A percentile compares a stretch with the other conserved stretches of the same genome.
phyloP scores from a whole-genome alignment of 805 yeast species.

The Ogataea zsoltii region DNA sequence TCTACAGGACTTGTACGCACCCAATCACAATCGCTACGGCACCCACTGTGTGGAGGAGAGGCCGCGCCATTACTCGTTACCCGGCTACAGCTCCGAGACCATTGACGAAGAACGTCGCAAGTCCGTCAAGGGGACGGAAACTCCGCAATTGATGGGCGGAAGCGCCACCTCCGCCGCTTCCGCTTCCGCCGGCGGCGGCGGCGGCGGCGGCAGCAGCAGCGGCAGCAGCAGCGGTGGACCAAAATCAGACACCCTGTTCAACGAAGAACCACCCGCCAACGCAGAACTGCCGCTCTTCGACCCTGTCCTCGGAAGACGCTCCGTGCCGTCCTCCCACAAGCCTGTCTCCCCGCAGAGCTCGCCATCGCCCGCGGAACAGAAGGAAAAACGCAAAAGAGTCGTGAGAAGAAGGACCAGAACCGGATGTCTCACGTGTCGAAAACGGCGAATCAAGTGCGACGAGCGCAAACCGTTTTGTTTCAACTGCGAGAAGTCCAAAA shows the following conservation, averaged over 20 bases:
- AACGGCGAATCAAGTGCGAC: conserved; percentile 73
- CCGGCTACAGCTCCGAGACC: neutral
- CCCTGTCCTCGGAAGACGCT: conserved; percentile 14
- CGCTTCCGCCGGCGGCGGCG: neutral
- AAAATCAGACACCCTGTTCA: no score
- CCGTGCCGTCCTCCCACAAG: neutral
- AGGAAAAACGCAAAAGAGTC: conserved; percentile 40
- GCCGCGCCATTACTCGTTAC: conserved; percentile 10
- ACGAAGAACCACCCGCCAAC: no score
- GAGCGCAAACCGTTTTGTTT: conserved; percentile 69
- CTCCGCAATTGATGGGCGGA: neutral
- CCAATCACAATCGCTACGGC: neutral
- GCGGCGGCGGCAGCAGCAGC: no score
- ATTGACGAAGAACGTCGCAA: neutral
- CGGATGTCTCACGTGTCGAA: conserved; percentile 74
- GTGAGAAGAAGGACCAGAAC: conserved; percentile 67
- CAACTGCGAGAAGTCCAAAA: conserved; percentile 65
- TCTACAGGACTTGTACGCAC: neutral
- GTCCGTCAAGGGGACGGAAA: neutral
- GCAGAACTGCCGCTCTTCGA: no score
- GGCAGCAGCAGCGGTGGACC: no score
- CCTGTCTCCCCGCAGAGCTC: neutral
- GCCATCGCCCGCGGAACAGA: conserved; percentile 20
- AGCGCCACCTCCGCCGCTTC: no score
- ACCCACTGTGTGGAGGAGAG: conserved; percentile 2